phyloP scores from a whole-genome alignment of 129 eudicot genomes.

The Flaveria sonorensis region DNA sequence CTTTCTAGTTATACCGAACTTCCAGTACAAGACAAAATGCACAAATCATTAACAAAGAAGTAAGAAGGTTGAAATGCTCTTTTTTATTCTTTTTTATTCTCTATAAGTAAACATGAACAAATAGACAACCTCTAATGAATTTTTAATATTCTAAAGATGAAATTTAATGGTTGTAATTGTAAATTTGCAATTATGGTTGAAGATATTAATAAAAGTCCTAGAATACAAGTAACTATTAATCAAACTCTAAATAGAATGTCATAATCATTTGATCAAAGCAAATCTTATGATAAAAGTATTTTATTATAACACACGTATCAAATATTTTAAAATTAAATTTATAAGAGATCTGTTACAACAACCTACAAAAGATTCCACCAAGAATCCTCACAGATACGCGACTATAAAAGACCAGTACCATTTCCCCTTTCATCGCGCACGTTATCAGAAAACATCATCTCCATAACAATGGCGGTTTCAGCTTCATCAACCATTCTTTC shows the following conservation, averaged over 20 bases:
- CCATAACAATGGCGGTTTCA: constrained; percentile 52
- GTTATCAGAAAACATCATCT: constrained; percentile 3
- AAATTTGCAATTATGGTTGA: too few species aligned
- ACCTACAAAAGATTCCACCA: not conserved
- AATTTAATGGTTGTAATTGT: too few species aligned
- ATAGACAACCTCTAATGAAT: too few species aligned
- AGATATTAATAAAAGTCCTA: too few species aligned
- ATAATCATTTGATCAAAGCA: not conserved
- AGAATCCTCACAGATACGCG: not conserved
- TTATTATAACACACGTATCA: not conserved
- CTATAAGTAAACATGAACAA: too few species aligned
- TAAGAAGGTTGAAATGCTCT: too few species aligned
- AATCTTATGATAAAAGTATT: not conserved
- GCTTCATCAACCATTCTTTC: constrained; percentile 27
- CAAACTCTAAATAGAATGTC: not conserved
- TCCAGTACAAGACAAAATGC: too few species aligned
- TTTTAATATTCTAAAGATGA: too few species aligned
- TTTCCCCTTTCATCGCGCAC: not conserved
- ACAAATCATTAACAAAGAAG: too few species aligned
- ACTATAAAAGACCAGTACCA: not conserved
- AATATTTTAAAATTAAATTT: not conserved
- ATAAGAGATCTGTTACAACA: not conserved
- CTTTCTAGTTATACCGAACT: too few species aligned
- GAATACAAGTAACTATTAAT: too few species aligned
- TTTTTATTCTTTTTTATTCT: too few species aligned